phyloP scores from a whole-genome alignment of 2,329 filamentous ascomycete genomes.

The Fonsecaea erecta region DNA sequence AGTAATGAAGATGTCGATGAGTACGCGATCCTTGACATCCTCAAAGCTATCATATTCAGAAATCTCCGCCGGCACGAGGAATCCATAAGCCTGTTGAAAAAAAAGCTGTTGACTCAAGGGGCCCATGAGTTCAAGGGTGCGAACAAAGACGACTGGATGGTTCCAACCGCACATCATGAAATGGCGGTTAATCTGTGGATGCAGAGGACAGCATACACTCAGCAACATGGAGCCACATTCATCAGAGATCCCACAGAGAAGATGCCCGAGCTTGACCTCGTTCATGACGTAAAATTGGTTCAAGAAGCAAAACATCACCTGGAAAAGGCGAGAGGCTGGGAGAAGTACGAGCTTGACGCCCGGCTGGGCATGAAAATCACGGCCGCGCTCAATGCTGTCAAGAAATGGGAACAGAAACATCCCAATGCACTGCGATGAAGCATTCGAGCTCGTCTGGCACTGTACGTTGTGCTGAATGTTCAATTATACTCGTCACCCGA shows the following conservation, averaged over 20 bases:
- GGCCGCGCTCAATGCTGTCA: constrained; percentile 51
- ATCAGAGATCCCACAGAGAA: constrained; percentile 18
- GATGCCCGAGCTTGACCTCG: constrained; percentile 29
- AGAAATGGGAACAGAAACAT: constrained; percentile 47
- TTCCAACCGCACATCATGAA: constrained; percentile 84
- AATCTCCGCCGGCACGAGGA: constrained; percentile 66
- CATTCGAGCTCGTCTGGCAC: not conserved
- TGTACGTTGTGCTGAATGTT: not conserved
- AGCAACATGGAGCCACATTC: constrained; percentile 40
- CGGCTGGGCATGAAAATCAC: constrained; percentile 57
- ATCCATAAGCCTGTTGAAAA: constrained; percentile 67
- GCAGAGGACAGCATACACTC: constrained; percentile 55
- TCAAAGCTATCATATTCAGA: constrained; percentile 69
- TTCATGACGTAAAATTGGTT: constrained; percentile 49
- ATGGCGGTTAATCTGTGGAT: constrained; percentile 81
- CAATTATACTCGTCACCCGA: not conserved
- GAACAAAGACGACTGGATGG: constrained; percentile 61
- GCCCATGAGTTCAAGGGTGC: constrained; percentile 55
- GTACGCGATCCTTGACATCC: constrained; percentile 67
- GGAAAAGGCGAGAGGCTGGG: constrained; percentile 63
- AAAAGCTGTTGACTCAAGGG: constrained; percentile 63
- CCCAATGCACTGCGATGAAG: constrained; percentile 10
- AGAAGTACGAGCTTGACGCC: constrained; percentile 66
- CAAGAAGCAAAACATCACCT: constrained; percentile 61
- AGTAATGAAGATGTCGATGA: constrained; percentile 61